These are phyloP conservation scores for Somion occarium DNA, from an alignment of 1,284 basidiomycete genomes.

Conservation along the genomic window DNA sequence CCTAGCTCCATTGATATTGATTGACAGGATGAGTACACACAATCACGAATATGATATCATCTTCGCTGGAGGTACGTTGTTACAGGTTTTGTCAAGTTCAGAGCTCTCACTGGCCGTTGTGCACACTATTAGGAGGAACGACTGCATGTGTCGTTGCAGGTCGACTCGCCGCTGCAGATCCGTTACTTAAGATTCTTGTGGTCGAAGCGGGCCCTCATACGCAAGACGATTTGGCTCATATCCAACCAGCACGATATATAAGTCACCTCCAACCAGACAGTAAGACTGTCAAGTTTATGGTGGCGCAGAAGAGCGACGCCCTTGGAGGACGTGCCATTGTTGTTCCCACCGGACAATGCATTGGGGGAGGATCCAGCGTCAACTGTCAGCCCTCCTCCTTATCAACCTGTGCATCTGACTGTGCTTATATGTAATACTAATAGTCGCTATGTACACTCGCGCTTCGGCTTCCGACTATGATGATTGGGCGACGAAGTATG, in stretches of 20 bases:
- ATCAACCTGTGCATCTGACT: neutral
- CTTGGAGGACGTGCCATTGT: conserved; percentile 38
- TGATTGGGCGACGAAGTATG: conserved; percentile 40
- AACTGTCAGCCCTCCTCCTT: conserved; percentile 42
- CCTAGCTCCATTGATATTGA: too few species aligned
- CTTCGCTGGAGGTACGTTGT: conserved; percentile 39
- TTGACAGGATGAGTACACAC: too few species aligned
- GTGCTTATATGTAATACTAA: neutral
- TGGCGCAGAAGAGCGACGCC: conserved; percentile 24
- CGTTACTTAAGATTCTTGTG: conserved; percentile 34
- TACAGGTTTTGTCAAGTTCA: conserved; percentile 22
- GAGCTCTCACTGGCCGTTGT: neutral
- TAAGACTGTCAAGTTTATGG: conserved; percentile 15
- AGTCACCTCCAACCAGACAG: conserved; percentile 22
- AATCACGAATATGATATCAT: conserved; percentile 37
- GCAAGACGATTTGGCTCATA: conserved; percentile 23
- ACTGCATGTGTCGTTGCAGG: conserved; percentile 38
- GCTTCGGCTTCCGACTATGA: conserved; percentile 49
- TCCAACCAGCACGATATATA: conserved; percentile 29
- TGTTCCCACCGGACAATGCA: conserved; percentile 36
- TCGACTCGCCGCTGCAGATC: conserved; percentile 37
- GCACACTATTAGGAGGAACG: conserved; percentile 32
- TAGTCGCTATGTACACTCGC: conserved; percentile 42
- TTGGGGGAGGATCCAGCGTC: conserved; percentile 54
- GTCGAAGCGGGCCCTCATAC: conserved; percentile 37